Evolutionary conservation across 192 early-diverging fungal species (phyloP).

Genomic region (Backusella circina): DNA sequence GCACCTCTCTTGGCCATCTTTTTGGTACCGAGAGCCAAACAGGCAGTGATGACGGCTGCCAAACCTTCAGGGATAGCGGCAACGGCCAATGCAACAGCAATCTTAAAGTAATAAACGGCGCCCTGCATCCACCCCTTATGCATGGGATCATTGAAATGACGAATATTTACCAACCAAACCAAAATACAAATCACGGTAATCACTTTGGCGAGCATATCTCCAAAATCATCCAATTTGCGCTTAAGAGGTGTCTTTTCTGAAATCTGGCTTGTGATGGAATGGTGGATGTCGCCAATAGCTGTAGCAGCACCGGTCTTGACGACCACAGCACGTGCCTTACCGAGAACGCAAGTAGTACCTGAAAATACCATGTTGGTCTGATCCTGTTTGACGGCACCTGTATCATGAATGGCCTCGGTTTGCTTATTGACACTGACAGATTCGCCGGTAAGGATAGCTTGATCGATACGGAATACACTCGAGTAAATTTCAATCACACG

Average conservation of each 20-base stretch:
- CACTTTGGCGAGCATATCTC: slow-evolving; percentile 80
- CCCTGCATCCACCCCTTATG: slow-evolving; percentile 93
- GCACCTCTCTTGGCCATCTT: slow-evolving; percentile 96
- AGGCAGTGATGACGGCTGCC: slow-evolving; percentile 96
- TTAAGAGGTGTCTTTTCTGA: slow-evolving; percentile 96
- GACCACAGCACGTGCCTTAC: slow-evolving; percentile 86
- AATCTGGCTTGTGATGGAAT: slow-evolving; percentile 77
- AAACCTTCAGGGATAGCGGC: slow-evolving; percentile 99
- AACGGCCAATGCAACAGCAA: slow-evolving; percentile 96
- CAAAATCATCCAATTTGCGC: slow-evolving; percentile 96
- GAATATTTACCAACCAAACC: slow-evolving; percentile 97
- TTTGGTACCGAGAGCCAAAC: slow-evolving; percentile 94
- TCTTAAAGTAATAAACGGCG: slow-evolving; percentile 98
- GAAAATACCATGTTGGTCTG: slow-evolving; percentile 97
- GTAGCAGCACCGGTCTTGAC: slow-evolving; percentile 84
- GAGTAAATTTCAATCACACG: slow-evolving; percentile 76
- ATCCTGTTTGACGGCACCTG: slow-evolving; percentile 88
- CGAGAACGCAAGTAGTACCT: slow-evolving; percentile 89
- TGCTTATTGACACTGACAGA: slow-evolving; percentile 91
- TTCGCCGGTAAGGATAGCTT: slow-evolving; percentile 97
- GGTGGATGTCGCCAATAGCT: slow-evolving; percentile 93
- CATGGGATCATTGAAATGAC: slow-evolving; percentile 89
- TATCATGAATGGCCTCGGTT: slow-evolving; percentile 55
- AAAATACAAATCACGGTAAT: slow-evolving; percentile 86
- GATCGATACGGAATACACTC: slow-evolving; percentile 87